Evolutionary conservation across 2,329 filamentous ascomycete species (phyloP).

Genomic region (Neopestalotiopsis rosae): DNA sequence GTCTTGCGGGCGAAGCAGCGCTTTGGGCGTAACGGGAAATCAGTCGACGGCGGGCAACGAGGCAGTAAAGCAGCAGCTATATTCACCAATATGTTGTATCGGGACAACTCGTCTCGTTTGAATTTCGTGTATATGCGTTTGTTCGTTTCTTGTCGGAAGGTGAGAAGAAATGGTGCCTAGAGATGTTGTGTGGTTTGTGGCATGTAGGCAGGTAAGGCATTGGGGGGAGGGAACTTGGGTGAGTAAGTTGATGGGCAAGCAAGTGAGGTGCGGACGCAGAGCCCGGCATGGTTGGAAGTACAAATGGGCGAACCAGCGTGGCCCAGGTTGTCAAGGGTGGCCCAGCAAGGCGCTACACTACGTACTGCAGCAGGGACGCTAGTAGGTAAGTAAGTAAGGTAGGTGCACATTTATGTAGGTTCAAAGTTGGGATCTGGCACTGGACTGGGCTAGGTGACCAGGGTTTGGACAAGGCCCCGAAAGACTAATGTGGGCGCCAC

Average conservation of each 20-base stretch:
- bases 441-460: neutral
- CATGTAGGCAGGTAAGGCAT: no score
- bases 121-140: no score
- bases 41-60: neutral
- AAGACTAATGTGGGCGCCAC: constrained; percentile 4
- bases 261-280: no score
- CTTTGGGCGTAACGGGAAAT: neutral
- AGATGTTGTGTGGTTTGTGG: no score
- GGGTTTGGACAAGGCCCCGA: constrained; percentile 1
- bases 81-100: no score
- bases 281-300: no score
- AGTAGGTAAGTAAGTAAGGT: neutral
- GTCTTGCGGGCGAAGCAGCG: neutral
- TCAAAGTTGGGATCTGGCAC: constrained; percentile 11
- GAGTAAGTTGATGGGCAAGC: no score
- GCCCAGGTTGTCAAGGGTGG: neutral
- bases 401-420: neutral
- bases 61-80: no score
- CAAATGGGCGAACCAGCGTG: neutral
- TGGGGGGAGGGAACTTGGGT: no score
- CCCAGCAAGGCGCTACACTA: neutral
- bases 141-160: no score
- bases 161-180: no score
- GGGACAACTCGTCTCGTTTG: neutral
- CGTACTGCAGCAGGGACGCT: neutral